Percentiles rank a stretch among this genome's conserved stretches.
These are phyloP conservation scores for Hymenoscyphus infarciens DNA, from an alignment of 2,329 filamentous ascomycete species.

Conservation along the genomic window DNA sequence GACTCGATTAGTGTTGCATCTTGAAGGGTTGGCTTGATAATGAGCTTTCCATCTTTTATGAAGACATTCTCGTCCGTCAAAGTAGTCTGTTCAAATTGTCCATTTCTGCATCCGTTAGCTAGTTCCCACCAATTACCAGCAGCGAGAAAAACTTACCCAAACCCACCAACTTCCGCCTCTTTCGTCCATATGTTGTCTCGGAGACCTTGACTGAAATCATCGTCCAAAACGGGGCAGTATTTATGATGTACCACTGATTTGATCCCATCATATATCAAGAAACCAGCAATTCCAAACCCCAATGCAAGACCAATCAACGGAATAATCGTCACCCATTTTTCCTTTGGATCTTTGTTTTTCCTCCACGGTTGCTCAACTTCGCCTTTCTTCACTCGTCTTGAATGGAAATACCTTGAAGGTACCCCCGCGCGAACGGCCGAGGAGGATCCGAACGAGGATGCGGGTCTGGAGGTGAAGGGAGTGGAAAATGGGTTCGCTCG, in stretches of 20 bases:
- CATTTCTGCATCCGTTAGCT: slow-evolving; percentile 53
- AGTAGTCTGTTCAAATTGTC: slow-evolving; percentile 78
- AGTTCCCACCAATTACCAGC: not conserved
- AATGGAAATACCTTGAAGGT: slow-evolving; percentile 33
- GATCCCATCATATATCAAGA: slow-evolving; percentile 74
- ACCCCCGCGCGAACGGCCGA: slow-evolving; percentile 34
- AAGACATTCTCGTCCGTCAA: slow-evolving; percentile 69
- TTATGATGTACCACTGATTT: slow-evolving; percentile 68
- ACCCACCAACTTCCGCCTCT: slow-evolving; percentile 44
- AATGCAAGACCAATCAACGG: slow-evolving; percentile 68
- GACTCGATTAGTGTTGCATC: slow-evolving; percentile 62
- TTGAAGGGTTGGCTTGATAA: slow-evolving; percentile 76
- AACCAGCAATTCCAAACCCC: slow-evolving; percentile 63
- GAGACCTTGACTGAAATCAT: slow-evolving; percentile 51
- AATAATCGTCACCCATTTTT: slow-evolving; percentile 84
- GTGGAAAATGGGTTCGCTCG: slow-evolving; percentile 31
- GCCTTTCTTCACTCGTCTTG: slow-evolving; percentile 60
- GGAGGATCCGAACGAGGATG: slow-evolving; percentile 41
- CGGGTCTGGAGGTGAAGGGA: slow-evolving; percentile 42
- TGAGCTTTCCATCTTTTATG: slow-evolving; percentile 62
- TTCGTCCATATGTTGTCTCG: slow-evolving; percentile 46
- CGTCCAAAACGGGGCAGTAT: slow-evolving; percentile 50
- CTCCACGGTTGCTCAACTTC: slow-evolving; percentile 76
- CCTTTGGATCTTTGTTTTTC: slow-evolving; percentile 67
- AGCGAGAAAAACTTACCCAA: slow-evolving; percentile 50